Base-by-base conservation (phyloP, 225 moss, liverwort and hornwort species). In the Neckera pumila region DNA sequence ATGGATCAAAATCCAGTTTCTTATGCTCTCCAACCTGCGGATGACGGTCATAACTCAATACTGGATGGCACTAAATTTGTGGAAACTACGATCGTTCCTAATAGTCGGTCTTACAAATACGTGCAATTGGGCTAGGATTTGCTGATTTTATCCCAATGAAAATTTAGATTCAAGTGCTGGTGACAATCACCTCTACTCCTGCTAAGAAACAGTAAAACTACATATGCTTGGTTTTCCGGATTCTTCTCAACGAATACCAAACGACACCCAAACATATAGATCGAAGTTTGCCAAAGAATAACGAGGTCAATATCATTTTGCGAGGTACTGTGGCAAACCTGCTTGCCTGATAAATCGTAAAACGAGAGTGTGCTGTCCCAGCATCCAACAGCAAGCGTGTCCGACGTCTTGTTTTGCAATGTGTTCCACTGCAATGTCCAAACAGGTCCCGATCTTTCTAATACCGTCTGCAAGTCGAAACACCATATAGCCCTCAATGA, bases 311-410 rank as follows among this genome's bases (percentile, higher is more conserved):
- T 38, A 51, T 54, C 56, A 89, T 71, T 86, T 73, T 80, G 43
- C 76, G 80, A 87, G 91, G 88, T 91, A 88, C 22, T 89, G 95
- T 86, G 91, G 90, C 98, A 94, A 96, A 99, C 98, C 98, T 99
- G 97, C 97, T 99, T 99, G 95, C 98, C 98, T 95, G 94, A 93
- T 93, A 94, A 90, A 91, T 99, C 96, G 90, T 99, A 99, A 88
- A 97, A 97, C 72, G 98, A 99, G 56, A 99, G 90, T 51, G 98
- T 96, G 89, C 92, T 93, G 85, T 99, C 98, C 98, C 98, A 99
- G 76, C 97, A 99, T 87, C 98, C 98, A 88, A 97, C 96, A 69
- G 92, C 96, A 89, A 99, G 93, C 54, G 86, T 93, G 76, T 97
- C 93, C 40, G 97, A 95, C 25, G 92, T 94, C 90, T 95, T 97